phyloP scores from a whole-genome alignment of 306 rosid genomes.

The Cucurbita ficifolia region DNA sequence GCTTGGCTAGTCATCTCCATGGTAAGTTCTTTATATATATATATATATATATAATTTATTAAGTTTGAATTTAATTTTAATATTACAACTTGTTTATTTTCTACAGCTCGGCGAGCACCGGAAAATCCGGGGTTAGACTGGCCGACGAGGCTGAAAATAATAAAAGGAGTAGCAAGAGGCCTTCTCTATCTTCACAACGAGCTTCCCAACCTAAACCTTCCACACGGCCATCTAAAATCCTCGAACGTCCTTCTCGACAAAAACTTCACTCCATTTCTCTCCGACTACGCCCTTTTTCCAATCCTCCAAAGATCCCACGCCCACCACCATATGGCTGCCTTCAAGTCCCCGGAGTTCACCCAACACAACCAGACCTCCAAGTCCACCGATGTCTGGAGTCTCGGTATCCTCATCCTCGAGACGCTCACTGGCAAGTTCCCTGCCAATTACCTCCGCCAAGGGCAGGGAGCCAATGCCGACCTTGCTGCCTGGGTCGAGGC shows the following conservation, averaged over 20 bases:
- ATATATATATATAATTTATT: too few relatives aligned
- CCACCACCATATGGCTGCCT: slow-evolving; percentile 44
- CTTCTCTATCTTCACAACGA: slow-evolving; percentile 42
- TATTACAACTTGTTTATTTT: too few relatives aligned
- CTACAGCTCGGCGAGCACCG: slow-evolving; percentile 25
- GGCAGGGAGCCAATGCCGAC: slow-evolving; percentile 42
- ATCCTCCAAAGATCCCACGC: slow-evolving; percentile 38
- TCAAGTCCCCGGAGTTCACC: slow-evolving; percentile 57
- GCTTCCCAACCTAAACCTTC: slow-evolving; percentile 20
- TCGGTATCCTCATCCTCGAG: slow-evolving; percentile 68
- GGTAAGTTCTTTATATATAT: slow-evolving; percentile 14
- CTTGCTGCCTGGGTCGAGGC: slow-evolving; percentile 47
- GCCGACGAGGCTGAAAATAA: slow-evolving; percentile 58
- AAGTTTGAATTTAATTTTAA: too few relatives aligned
- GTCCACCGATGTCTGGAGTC: slow-evolving; percentile 82
- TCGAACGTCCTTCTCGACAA: slow-evolving; percentile 54
- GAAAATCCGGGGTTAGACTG: slow-evolving; percentile 32
- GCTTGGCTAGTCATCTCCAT: slow-evolving; percentile 59
- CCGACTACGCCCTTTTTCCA: slow-evolving; percentile 43
- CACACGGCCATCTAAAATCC: slow-evolving; percentile 85
- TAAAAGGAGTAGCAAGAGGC: slow-evolving; percentile 65
- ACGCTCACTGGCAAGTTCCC: slow-evolving; percentile 51
- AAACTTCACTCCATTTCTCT: slow-evolving; percentile 24
- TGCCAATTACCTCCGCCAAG: slow-evolving; percentile 37
- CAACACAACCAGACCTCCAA: slow-evolving; percentile 54